A percentile compares a stretch with the other conserved stretches of the same genome.
Evolutionary conservation across 1,284 basidiomycete genomes (phyloP).

Genomic region (Apiotrichum mycotoxinovorans): DNA sequence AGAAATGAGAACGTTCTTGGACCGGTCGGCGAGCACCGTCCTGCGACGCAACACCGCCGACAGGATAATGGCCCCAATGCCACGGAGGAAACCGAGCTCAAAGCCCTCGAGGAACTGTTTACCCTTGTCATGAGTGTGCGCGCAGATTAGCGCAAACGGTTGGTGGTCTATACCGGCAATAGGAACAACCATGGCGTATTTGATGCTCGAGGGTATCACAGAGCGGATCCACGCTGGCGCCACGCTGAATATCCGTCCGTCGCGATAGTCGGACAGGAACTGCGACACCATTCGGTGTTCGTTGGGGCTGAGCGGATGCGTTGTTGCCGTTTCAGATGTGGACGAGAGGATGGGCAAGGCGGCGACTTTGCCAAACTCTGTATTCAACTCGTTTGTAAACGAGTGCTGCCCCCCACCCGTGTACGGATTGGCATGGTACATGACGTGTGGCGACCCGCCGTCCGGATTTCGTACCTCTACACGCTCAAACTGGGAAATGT

Average conservation of each 20-base stretch:
- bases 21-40: conserved; percentile 89
- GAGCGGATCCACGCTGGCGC: conserved; percentile 71
- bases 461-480: conserved; percentile 54
- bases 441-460: conserved; percentile 44
- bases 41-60: conserved; percentile 87
- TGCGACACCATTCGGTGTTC: conserved; percentile 70
- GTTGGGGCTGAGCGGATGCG: conserved; percentile 56
- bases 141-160: conserved; percentile 86
- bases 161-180: conserved; percentile 91
- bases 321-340: conserved; percentile 8
- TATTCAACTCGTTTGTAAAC: neutral
- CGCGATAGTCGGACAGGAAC: conserved; percentile 71
- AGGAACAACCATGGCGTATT: conserved; percentile 83
- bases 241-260: conserved; percentile 77
- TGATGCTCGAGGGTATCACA: conserved; percentile 71
- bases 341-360: conserved; percentile 39
- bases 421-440: conserved; percentile 51
- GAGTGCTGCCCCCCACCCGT: neutral
- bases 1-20: conserved; percentile 45
- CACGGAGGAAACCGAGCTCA: conserved; percentile 84
- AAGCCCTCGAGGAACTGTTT: conserved; percentile 85
- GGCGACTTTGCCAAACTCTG: conserved; percentile 30
- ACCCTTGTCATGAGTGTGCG: conserved; percentile 74
- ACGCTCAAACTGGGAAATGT: conserved; percentile 86
- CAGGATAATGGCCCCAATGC: conserved; percentile 85